Conservation (phyloP, 2,329 filamentous ascomycete genomes). For the Botrytis byssoidea region DNA sequence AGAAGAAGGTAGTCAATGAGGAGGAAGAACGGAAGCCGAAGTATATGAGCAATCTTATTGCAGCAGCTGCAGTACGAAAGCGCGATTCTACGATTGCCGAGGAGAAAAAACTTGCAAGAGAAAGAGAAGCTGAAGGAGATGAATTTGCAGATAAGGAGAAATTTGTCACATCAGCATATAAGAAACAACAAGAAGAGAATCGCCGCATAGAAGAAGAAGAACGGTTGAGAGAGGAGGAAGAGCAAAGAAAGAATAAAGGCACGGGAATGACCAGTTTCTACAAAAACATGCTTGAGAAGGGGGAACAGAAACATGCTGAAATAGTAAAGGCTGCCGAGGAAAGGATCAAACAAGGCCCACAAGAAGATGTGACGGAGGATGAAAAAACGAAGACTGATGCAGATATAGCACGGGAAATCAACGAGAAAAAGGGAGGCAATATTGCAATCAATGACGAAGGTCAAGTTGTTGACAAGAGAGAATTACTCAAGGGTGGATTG, state of each 20-base stretch:
- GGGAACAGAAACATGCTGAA: constrained; percentile 68
- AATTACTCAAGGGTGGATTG: constrained; percentile 71
- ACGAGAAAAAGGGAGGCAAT: constrained; percentile 55
- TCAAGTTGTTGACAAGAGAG: constrained; percentile 79
- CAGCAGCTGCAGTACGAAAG: constrained; percentile 72
- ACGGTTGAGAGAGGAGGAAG: constrained; percentile 60
- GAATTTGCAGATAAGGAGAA: constrained; percentile 80
- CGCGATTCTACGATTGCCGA: constrained; percentile 75
- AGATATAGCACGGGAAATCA: constrained; percentile 66
- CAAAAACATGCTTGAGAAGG: constrained; percentile 67
- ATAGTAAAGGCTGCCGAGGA: constrained; percentile 66
- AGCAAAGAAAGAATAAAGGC: constrained; percentile 61
- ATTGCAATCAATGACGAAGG: constrained; percentile 79
- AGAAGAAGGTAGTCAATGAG: constrained; percentile 54
- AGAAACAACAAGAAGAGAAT: constrained; percentile 76
- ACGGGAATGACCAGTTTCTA: constrained; percentile 80
- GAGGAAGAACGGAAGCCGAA: constrained; percentile 65
- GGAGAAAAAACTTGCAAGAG: constrained; percentile 75
- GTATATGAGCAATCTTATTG: constrained; percentile 74
- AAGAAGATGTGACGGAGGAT: constrained; percentile 41
- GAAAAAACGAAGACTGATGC: constrained; percentile 54
- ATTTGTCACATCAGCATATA: constrained; percentile 83
- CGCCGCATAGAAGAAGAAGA: constrained; percentile 70
- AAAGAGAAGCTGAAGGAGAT: constrained; percentile 77
- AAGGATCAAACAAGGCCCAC: constrained; percentile 46